Percentiles rank a stretch among this genome's conserved stretches.
Evolutionary conservation across 768 basidiomycete species (phyloP).

Genomic region (Favolaschia claudopus): DNA sequence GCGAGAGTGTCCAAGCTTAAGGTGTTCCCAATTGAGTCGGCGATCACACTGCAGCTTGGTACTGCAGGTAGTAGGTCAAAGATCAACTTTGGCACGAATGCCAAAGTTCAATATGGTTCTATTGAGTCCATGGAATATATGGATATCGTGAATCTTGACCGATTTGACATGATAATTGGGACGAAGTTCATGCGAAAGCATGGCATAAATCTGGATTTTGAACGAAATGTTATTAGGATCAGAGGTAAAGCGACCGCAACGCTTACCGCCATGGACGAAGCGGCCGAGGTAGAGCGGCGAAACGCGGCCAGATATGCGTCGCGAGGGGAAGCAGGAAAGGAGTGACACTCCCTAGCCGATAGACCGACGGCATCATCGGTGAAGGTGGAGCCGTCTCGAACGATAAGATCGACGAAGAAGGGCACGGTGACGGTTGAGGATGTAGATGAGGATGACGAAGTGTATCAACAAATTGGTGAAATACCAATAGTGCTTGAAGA

Average conservation of each 20-base stretch:
- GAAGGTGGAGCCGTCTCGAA: background rate
- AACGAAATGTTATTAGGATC: conserved; percentile 9
- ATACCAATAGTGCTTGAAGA: too few species aligned
- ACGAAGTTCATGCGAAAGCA: conserved; percentile 39
- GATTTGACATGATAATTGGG: conserved; percentile 45
- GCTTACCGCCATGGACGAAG: background rate
- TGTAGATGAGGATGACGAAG: background rate
- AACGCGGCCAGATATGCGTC: background rate
- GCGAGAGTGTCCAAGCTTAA: conserved; percentile 20
- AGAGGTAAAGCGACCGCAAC: conserved; percentile 7
- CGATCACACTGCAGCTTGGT: conserved; percentile 38
- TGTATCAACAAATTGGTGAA: too few species aligned
- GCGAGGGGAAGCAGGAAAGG: background rate
- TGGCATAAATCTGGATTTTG: conserved; percentile 35
- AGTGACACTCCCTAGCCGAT: background rate
- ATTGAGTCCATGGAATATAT: conserved; percentile 27
- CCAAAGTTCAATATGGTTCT: conserved; percentile 4
- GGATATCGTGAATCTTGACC: conserved; percentile 44
- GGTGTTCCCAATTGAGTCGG: conserved; percentile 21
- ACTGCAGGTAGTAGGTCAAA: conserved; percentile 36
- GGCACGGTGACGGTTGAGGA: background rate
- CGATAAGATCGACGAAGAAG: background rate
- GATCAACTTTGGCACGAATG: conserved; percentile 36
- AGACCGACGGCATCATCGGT: background rate
- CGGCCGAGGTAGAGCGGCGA: background rate